These are phyloP conservation scores for Phaeosphaeriaceae sp. DNA, from an alignment of 2,329 filamentous ascomycete species.

Conservation along the genomic window DNA sequence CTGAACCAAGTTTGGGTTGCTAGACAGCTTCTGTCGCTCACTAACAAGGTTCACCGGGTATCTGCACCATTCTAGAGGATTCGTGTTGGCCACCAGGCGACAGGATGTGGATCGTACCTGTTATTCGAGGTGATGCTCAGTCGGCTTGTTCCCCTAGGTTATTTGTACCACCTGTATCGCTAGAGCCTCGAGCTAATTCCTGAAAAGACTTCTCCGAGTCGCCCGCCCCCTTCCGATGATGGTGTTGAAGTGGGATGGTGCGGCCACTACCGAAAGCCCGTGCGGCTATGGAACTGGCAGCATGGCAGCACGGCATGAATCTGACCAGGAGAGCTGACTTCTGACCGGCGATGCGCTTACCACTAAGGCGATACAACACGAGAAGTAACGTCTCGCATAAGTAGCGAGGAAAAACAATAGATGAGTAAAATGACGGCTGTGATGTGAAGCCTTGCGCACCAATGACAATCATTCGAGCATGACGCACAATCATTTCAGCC, in stretches of 20 bases:
- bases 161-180: conserved; percentile 37
- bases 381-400: conserved; percentile 40
- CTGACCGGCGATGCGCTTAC: conserved; percentile 29
- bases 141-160: conserved; percentile 14
- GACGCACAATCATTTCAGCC: conserved; percentile 51
- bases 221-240: conserved; percentile 18
- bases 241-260: conserved; percentile 24
- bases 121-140: background rate
- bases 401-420: conserved; percentile 37
- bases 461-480: conserved; percentile 42
- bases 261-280: conserved; percentile 39
- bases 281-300: conserved; percentile 37
- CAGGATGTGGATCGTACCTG: background rate
- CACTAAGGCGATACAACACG: conserved; percentile 41
- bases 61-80: conserved; percentile 14
- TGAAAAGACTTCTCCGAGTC: conserved; percentile 31
- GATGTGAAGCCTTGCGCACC: conserved; percentile 32
- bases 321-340: conserved; percentile 36
- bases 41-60: conserved; percentile 17
- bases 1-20: conserved; percentile 17
- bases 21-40: conserved; percentile 8
- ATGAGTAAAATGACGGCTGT: conserved; percentile 34
- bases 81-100: conserved; percentile 1
- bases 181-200: conserved; percentile 22
- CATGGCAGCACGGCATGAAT: conserved; percentile 40